These are phyloP conservation scores for Boletales sp. DNA, from an alignment of 768 basidiomycete genomes.

Conservation along the genomic window DNA sequence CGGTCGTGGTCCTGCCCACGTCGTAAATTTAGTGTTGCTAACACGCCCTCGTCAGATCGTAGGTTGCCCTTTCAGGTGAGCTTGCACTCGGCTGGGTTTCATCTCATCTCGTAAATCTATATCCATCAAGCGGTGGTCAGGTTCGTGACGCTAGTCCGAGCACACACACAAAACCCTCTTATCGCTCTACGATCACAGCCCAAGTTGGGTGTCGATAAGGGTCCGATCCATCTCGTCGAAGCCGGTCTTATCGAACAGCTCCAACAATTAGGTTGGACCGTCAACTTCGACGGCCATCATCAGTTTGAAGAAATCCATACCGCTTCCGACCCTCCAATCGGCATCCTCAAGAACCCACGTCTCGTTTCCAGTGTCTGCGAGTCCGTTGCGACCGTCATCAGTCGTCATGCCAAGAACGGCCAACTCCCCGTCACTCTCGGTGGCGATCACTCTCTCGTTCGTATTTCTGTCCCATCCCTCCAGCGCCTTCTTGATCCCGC, in stretches of 20 bases:
- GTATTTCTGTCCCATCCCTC: slow-evolving; percentile 20
- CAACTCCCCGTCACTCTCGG: slow-evolving; percentile 88
- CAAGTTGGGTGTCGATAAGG: slow-evolving; percentile 78
- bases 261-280: slow-evolving; percentile 78
- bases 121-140: slow-evolving; percentile 28
- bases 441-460: slow-evolving; percentile 91
- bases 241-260: slow-evolving; percentile 82
- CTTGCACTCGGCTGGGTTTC: slow-evolving; percentile 1
- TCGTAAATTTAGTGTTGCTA: slow-evolving; percentile 1
- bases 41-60: slow-evolving; percentile 59
- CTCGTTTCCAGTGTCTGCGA: slow-evolving; percentile 81
- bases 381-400: slow-evolving; percentile 75
- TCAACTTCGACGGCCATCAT: slow-evolving; percentile 87
- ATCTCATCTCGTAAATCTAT: slow-evolving; percentile 7
- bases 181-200: slow-evolving; percentile 42
- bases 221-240: slow-evolving; percentile 84
- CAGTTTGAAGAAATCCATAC: slow-evolving; percentile 75
- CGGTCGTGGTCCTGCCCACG: slow-evolving; percentile 38
- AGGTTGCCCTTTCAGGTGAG: slow-evolving; percentile 93
- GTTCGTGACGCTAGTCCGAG: slow-evolving; percentile 11
- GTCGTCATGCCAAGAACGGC: slow-evolving; percentile 70
- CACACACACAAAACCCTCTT: slow-evolving; percentile 6
- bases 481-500: slow-evolving; percentile 1
- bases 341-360: slow-evolving; percentile 86
- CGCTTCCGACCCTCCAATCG: slow-evolving; percentile 61